phyloP scores from a whole-genome alignment of 148 eudicot species.

The Dianthus caryophyllus region DNA sequence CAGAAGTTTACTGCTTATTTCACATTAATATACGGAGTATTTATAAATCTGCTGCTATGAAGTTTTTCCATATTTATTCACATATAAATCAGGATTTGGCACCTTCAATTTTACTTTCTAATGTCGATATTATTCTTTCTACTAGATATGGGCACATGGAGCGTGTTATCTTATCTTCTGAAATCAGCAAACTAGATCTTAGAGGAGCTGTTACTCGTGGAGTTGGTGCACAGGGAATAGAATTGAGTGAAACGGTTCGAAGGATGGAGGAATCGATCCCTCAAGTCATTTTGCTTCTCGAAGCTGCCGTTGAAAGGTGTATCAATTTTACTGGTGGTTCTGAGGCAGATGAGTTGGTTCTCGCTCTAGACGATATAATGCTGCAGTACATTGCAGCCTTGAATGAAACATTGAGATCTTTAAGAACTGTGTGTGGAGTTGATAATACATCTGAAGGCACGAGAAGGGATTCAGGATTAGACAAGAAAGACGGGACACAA shows the following conservation, averaged over 20 bases:
- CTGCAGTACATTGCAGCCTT: constrained; percentile 73
- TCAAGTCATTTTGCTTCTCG: constrained; percentile 83
- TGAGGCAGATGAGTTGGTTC: constrained; percentile 86
- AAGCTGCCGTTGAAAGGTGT: constrained; percentile 92
- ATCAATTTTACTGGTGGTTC: constrained; percentile 92
- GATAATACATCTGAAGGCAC: constrained; percentile 48
- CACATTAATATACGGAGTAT: not conserved
- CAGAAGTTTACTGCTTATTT: not conserved
- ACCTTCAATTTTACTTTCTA: not conserved
- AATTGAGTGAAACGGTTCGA: constrained; percentile 94
- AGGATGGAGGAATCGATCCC: constrained; percentile 98
- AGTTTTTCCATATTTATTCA: not conserved
- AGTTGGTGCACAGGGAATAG: constrained; percentile 90
- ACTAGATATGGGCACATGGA: constrained; percentile 93
- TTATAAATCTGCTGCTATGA: not conserved
- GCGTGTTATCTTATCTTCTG: constrained; percentile 76
- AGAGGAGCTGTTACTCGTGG: constrained; percentile 91
- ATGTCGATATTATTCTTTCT: not conserved
- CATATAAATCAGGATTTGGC: not conserved
- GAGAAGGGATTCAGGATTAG: constrained; percentile 59
- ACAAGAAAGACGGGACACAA: constrained; percentile 63
- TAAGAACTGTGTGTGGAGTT: constrained; percentile 78
- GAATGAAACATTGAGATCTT: constrained; percentile 71
- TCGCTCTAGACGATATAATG: constrained; percentile 77
- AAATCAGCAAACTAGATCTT: constrained; percentile 72